A percentile compares a stretch with the other conserved stretches of the same genome.
phyloP scores from a whole-genome alignment of 176 grass and related monocot genomes.

The Typha latifolia region DNA sequence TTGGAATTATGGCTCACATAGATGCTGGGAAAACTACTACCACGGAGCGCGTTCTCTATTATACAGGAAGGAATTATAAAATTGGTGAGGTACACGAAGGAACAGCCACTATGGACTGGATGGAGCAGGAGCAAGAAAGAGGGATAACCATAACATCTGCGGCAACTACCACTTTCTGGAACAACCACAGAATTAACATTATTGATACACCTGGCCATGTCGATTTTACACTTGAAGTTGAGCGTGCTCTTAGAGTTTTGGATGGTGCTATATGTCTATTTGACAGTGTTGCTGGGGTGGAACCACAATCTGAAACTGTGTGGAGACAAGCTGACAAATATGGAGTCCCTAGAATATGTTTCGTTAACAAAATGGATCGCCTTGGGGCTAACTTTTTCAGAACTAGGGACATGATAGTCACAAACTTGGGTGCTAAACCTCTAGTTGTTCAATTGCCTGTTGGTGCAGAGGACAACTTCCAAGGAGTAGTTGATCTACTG shows the following conservation, averaged over 20 bases:
- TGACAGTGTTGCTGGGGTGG: constrained; percentile 95
- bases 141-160: constrained; percentile 98
- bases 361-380: constrained; percentile 96
- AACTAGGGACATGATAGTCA: constrained; percentile 95
- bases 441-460: constrained; percentile 89
- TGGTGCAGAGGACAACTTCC: constrained; percentile 88
- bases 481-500: constrained; percentile 82
- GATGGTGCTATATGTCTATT: constrained; percentile 97
- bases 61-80: constrained; percentile 96
- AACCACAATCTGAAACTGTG: constrained; percentile 97
- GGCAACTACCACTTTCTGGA: constrained; percentile 91
- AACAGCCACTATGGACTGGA: constrained; percentile 98
- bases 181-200: constrained; percentile 97
- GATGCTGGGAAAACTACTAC: constrained; percentile 99
- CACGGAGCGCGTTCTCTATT: constrained; percentile 89
- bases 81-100: constrained; percentile 97
- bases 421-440: constrained; percentile 94
- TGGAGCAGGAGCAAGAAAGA: constrained; percentile 97
- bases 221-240: constrained; percentile 96
- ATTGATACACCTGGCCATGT: constrained; percentile 97
- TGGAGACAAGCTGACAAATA: constrained; percentile 99
- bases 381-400: constrained; percentile 94
- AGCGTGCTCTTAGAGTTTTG: constrained; percentile 87
- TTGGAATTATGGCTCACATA: constrained; percentile 99
- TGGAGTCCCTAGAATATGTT: constrained; percentile 92